Evolutionary conservation across 768 basidiomycete genomes (phyloP), one percentile per base, ranked within the genome.

Genomic region (Ramaria rubella): DNA sequence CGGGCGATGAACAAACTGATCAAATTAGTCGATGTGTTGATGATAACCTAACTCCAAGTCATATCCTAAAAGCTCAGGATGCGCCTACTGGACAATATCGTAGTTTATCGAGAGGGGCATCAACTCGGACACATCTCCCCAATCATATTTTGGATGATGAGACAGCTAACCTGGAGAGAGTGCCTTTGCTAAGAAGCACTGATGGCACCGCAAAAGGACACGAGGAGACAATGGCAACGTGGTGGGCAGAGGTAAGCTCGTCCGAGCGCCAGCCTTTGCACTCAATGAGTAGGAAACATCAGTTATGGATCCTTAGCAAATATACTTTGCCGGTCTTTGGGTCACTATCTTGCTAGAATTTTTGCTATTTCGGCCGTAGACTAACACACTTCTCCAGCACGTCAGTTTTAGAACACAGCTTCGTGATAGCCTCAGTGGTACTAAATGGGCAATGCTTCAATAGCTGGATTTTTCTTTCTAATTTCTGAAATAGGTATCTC

Each of bases 401-500:
- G 2, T 45, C 46, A 2, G 19, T 56, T 46, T 30, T 56, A 2
- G 55, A 56, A 45, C 33, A 56, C 26, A 46, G 44, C 48, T 23
- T 56, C 5, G 33, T 56, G n/a, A 11, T 48, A n/a, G 55, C 55
- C 3, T 45, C 55, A 2, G 55, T 56, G 44, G 55, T 56, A 34
- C 30, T 30, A n/a, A 34, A n/a, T n/a, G n/a, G n/a, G n/a, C n/a
- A n/a, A 33, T 30, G 19, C 5, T 30, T 33, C 30, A 33, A 7
- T 29, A 19, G 17, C 24, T n/a, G 4, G 21, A 45, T 11, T 8
- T 17, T 5, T 40, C 11, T 44, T 15, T 19, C 43, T 26, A 30
- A 36, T 17, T 11, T 6, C 5, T 23, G 8, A 46, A 26, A 14
- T 26, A 49, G 67, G 8, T 82, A 33, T 74, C 73, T 4, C 70